Evolutionary conservation across 2,329 filamentous ascomycete genomes (phyloP).

Genomic region (Fusarium brachygibbosum): DNA sequence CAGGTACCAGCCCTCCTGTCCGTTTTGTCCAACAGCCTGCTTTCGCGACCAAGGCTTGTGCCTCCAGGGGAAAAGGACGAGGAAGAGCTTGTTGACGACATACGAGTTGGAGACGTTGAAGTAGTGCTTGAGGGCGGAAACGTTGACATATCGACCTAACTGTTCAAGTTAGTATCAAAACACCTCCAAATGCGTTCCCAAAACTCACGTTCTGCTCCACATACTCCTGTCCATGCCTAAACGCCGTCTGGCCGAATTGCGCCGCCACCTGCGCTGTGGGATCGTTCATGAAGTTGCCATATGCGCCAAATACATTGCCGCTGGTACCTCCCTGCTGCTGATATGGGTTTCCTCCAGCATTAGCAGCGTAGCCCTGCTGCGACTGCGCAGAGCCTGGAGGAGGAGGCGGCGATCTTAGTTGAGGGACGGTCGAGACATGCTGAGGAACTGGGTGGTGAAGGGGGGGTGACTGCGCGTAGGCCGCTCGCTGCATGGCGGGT

Average conservation of each 20-base stretch:
- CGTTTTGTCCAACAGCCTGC: slow-evolving; percentile 78
- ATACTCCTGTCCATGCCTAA: slow-evolving; percentile 93
- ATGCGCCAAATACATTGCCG: slow-evolving; percentile 75
- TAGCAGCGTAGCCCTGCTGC: slow-evolving; percentile 75
- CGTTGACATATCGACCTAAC: slow-evolving; percentile 84
- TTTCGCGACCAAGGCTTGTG: slow-evolving; percentile 98
- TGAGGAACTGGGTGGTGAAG: slow-evolving; percentile 98
- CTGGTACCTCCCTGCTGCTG: slow-evolving; percentile 71
- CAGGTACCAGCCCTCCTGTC: slow-evolving; percentile 83
- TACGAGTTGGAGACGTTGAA: slow-evolving; percentile 99
- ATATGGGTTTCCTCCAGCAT: slow-evolving; percentile 78
- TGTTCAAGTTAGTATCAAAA: slow-evolving; percentile 47
- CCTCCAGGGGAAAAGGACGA: slow-evolving; percentile 97
- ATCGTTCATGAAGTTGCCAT: slow-evolving; percentile 95
- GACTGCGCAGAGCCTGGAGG: slow-evolving; percentile 79
- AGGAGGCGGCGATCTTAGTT: slow-evolving; percentile 92
- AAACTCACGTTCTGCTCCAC: slow-evolving; percentile 89
- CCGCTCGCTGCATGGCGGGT: slow-evolving; percentile 83
- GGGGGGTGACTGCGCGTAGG: slow-evolving; percentile 89
- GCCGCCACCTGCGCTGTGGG: slow-evolving; percentile 94
- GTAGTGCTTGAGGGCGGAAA: slow-evolving; percentile 95
- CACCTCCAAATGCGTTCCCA: not conserved
- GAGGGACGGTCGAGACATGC: slow-evolving; percentile 97
- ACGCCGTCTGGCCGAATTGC: slow-evolving; percentile 91
- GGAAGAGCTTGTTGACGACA: slow-evolving; percentile 90